Evolutionary conservation across 2,329 filamentous ascomycete genomes (phyloP), one percentile per base, ranked within the genome.

Genomic region (Eurotiales sp.): DNA sequence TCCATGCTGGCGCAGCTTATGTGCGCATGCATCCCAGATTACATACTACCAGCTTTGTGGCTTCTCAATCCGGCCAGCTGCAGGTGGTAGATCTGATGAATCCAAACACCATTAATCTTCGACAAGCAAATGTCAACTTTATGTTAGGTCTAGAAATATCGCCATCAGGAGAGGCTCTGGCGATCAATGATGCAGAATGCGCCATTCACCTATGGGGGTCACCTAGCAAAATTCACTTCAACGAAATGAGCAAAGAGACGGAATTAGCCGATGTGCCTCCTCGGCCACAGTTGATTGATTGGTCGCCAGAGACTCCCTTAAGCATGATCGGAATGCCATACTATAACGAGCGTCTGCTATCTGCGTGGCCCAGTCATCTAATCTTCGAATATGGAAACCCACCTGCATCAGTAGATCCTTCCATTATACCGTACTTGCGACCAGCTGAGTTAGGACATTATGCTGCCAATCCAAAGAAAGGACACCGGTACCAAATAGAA

Each of bases 31-130:
- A 99, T 67, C 93, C 95, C 1, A 86, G 90, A 61, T 88, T 99
- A 81, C 86, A 90, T 17, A 96, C 93, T 0, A 97, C 95, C 0
- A 92, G 89, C 61, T 91, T 99, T 55, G 89, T 99, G 45, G 85
- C 91, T 23, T 96, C 92, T 2, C 90, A 95, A 63, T 87, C 84
- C 39, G 93, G 95, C 1, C 90, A 96, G 68, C 87, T 99, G 68
- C 92, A 99, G 66, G 87, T 97, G 12, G 90, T 97, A 46, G 93
- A 99, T 68, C 80, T 99, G 4, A 90, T 95, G 83, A 96, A 96
- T 56, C 88, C 90, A 0, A 91, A 95, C 63, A 86, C 88, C 17
- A 90, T 89, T 64, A 91, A 87, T 59, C 83, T 96, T 46, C 83
- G 88, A 46, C 90, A 95, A 71, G 86, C 88, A 29, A 90, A 91